Evolutionary conservation across 1,284 basidiomycete genomes (phyloP), one percentile per base, ranked within the genome.

Genomic region (Apiotrichum laibachii): DNA sequence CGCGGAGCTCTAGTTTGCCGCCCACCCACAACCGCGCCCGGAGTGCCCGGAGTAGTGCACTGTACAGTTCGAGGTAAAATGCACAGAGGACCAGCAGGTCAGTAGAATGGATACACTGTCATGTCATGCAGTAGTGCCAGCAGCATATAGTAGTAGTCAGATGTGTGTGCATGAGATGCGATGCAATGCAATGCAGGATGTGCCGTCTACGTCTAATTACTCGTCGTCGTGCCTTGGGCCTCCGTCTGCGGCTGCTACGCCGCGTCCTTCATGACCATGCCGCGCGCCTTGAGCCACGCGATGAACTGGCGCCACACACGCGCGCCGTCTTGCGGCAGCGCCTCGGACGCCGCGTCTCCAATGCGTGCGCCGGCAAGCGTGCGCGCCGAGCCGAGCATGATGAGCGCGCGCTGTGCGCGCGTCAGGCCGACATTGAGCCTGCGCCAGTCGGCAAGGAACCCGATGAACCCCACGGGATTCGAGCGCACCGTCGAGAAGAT

Each of bases 351-450:
- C 11, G 45, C 55, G 39, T 48, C 15, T 5, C 69, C 66, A 5
- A 62, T 61, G 13, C 61, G 57, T 0, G 76, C 76, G 19, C 64
- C 64, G 56, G 79, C 79, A 51, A 94, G 80, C 34, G 91, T 94
- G 57, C 80, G 79, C 61, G 89, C 81, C 60, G 84, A 90, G 34
- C 91, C 91, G 10, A 93, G 80, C 19, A 95, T 84, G 67, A 93
- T 89, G 62, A 94, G 75, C 39, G 88, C 90, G 56, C 89, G 80
- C 77, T 88, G 89, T 11, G 91, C 91, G 21, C 92, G 81, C 47
- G 92, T 95, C 62, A 94, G 80, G 1, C 90, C 92, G 12, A 95
- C 92, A 72, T 94, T 94, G 63, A 96, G 80, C 65, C 93, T 79
- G 57, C 92, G 80, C 66, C 85, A 82, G 76, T 97, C 93, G n/a